These are phyloP conservation scores for Pseudogymnoascus sp. DNA, from an alignment of 2,329 filamentous ascomycete species.

Conservation along the genomic window DNA sequence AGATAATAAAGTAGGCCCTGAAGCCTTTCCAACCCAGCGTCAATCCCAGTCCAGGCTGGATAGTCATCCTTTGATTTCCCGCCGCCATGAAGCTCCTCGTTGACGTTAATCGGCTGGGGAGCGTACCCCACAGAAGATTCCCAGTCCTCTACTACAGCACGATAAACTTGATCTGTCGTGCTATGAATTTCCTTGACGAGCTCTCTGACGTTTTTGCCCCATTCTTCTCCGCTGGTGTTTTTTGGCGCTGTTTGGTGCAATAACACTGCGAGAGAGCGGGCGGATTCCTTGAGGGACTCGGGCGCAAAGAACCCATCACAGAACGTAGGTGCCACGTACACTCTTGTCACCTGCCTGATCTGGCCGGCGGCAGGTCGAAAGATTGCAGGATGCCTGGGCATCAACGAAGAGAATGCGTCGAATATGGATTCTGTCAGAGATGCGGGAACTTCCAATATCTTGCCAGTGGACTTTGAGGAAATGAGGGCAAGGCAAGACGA, in stretches of 20 bases:
- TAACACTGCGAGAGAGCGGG: conserved; percentile 58
- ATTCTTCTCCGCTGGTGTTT: conserved; percentile 66
- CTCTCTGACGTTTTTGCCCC: conserved; percentile 56
- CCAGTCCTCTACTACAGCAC: conserved; percentile 74
- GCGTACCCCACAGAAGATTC: conserved; percentile 52
- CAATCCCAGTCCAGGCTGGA: conserved; percentile 66
- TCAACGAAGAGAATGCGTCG: conserved; percentile 59
- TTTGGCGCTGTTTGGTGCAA: conserved; percentile 76
- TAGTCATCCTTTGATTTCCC: conserved; percentile 42
- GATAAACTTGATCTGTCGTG: conserved; percentile 68
- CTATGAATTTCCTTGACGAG: conserved; percentile 58
- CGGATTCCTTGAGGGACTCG: conserved; percentile 43
- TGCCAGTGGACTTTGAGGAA: conserved; percentile 36
- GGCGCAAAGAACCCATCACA: conserved; percentile 43
- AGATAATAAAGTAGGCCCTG: conserved; percentile 57
- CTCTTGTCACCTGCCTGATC: conserved; percentile 51
- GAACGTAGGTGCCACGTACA: conserved; percentile 56
- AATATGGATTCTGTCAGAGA: conserved; percentile 58
- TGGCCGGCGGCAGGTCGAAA: conserved; percentile 68
- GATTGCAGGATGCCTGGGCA: conserved; percentile 75
- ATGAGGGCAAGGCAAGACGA: conserved; percentile 60
- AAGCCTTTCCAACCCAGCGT: conserved; percentile 62
- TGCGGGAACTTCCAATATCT: conserved; percentile 34
- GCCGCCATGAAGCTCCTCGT: conserved; percentile 41
- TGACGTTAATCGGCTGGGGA: conserved; percentile 36